A percentile compares a stretch with the other conserved stretches of the same genome.
phyloP scores from a whole-genome alignment of 345 rosid genomes.

The Citrus unshiu region DNA sequence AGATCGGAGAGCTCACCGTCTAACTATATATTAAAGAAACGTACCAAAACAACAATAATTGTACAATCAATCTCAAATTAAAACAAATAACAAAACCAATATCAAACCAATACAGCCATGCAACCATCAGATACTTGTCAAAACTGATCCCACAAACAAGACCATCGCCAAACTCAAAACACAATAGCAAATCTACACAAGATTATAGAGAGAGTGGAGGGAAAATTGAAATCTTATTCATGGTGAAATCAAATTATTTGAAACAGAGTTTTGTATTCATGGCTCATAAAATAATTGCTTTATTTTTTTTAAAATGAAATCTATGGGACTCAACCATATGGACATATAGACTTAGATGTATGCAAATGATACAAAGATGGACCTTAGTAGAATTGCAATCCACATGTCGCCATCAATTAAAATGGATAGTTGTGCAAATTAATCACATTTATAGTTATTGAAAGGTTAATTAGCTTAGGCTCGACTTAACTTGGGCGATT shows the following conservation, averaged over 20 bases:
- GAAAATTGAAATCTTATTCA: no score
- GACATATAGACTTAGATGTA: no score
- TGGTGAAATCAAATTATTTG: no score
- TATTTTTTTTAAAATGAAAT: no score
- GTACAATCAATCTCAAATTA: neutral
- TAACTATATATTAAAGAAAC: neutral
- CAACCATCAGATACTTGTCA: neutral
- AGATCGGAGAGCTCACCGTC: neutral
- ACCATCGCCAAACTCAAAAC: no score
- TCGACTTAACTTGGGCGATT: neutral
- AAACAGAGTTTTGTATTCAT: no score
- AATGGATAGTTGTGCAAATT: neutral
- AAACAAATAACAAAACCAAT: neutral
- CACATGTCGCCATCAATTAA: neutral
- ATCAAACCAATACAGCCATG: neutral
- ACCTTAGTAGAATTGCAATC: neutral
- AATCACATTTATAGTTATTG: constrained; percentile 2
- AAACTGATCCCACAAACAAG: no score
- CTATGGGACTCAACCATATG: no score
- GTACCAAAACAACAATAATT: neutral
- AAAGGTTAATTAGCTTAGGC: neutral
- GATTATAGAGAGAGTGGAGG: no score
- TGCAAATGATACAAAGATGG: neutral
- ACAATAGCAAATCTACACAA: no score
- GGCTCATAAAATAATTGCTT: no score